phyloP scores from a whole-genome alignment of 371 early-diverging fungal genomes.

The Mortierella sp. region DNA sequence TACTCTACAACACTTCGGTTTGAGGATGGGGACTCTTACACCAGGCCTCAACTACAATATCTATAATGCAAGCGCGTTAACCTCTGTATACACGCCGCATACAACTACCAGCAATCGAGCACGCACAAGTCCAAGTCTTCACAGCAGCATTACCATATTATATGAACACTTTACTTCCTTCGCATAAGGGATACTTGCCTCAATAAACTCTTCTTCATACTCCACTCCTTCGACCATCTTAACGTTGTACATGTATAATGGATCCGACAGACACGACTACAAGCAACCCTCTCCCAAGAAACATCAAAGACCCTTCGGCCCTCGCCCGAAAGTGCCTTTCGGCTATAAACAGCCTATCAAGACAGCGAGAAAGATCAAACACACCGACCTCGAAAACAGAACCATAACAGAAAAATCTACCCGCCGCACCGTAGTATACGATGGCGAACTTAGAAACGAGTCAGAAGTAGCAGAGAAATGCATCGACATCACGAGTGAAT shows the following conservation, averaged over 20 bases:
- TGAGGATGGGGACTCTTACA: constrained; percentile 13
- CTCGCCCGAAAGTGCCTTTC: background rate
- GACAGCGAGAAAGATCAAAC: background rate
- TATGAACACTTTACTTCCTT: background rate
- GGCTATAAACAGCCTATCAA: background rate
- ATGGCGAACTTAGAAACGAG: background rate
- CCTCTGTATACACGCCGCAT: background rate
- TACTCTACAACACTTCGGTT: constrained; percentile 27
- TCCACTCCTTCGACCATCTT: background rate
- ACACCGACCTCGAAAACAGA: background rate
- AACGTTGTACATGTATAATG: background rate
- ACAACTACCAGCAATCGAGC: background rate
- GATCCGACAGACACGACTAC: no score
- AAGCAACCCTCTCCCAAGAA: no score
- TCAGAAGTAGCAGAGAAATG: background rate
- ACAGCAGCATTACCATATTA: background rate
- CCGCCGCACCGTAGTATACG: background rate
- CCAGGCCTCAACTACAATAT: constrained; percentile 4
- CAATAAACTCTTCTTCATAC: background rate
- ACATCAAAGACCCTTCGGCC: background rate
- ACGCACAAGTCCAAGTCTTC: background rate
- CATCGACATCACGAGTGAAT: background rate
- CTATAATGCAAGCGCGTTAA: constrained; percentile 6
- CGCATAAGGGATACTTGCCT: background rate
- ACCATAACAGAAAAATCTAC: background rate